Base-by-base conservation (phyloP, 2,329 filamentous ascomycete genomes). In the Apiospora koreana region DNA sequence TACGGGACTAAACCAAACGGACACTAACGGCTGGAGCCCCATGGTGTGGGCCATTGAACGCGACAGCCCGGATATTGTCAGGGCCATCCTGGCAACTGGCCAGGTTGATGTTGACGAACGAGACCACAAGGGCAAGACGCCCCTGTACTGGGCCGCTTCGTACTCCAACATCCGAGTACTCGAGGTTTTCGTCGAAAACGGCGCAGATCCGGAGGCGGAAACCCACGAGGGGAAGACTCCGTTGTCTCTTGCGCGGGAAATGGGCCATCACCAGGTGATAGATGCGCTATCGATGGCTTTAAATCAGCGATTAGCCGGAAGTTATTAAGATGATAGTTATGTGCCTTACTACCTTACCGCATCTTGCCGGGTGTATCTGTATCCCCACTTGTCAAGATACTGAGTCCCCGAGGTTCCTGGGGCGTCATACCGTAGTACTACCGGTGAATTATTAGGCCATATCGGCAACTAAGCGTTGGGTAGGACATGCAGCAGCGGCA, bases 51-150 rank as follows among this genome's bases (percentile, higher is more conserved):
- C 68, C 65, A 48, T 50, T 12, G 23, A 69, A 6, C 14, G 25
- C 10, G 68, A 65, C 42, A 46, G 41, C 43, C 42, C 68, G 42
- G 58, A 69, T 31, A 69, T n/a, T 38, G 31, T 69, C 28, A 31
- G 62, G 62, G 62, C 68, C 7, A 23, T 69, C 16, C 38, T 69
- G 25, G 42, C 42, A 16, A 69, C 68, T 1, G 58, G 58, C n/a
- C 18, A 25, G 25, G 54, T 69, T 4, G 43, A 69, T 31, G 31
- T 65, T 16, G 68, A 69, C 2, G 58, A 62, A 2, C 25, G 42
- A 21, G 62, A 69, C 35, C 12, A 18, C 25, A 31, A 31, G 6
- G 68, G 62, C 31, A 69, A 69, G 21, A 66, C 68, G n/a, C 31
- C 43, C 2, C 43, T 66, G 18, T 69, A 41, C 21, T 69, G 68